Evolutionary conservation across 352 stramenopile genomes (phyloP), one percentile per base, ranked within the genome.

Genomic region (Phytophthora sojae): DNA sequence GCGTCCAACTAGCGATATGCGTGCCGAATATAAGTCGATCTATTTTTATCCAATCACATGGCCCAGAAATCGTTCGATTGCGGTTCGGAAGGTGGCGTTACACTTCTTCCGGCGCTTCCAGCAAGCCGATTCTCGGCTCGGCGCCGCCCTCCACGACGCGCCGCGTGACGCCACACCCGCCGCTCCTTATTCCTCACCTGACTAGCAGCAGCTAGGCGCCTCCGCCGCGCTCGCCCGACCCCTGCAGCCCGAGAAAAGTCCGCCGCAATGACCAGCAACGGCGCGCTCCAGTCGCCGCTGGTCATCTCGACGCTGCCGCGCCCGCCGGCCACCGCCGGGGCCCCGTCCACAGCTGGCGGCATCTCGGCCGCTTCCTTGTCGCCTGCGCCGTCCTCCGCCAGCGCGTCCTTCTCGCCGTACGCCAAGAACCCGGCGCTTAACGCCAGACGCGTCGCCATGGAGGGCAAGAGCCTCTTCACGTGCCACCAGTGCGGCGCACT

Each of bases 401-500:
- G 52, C 14, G 57, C 73, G 4, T 71, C 69, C 25, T 80, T 71
- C 58, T 77, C 73, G 42, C 73, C 73, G 21, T 80, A 73, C 54
- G 23, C 73, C 29, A 65, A 59, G 15, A 80, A 64, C 39, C 56
- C 63, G n/a, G 55, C 39, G 6, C 69, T 42, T 9, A 71, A 35
- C 32, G 53, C 60, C n/a, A 64, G 64, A 71, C 73, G 69, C 26
- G 64, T 86, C 54, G 76, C 81, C 37, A 90, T 93, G 71, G 86
- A 93, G 55, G 86, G 86, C 35, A 93, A 93, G 56, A 91, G 82
- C 54, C 72, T 93, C 23, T 93, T 93, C 52, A 93, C 83, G 64
- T 93, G 86, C 59, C 82, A 88, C 65, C 79, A 89, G 52, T 93
- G 86, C 63, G 83, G 82, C 44, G 76, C 83, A 25, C 64, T 93